Conservation (phyloP, 345 rosid species). For the Melaleuca alternifolia region DNA sequence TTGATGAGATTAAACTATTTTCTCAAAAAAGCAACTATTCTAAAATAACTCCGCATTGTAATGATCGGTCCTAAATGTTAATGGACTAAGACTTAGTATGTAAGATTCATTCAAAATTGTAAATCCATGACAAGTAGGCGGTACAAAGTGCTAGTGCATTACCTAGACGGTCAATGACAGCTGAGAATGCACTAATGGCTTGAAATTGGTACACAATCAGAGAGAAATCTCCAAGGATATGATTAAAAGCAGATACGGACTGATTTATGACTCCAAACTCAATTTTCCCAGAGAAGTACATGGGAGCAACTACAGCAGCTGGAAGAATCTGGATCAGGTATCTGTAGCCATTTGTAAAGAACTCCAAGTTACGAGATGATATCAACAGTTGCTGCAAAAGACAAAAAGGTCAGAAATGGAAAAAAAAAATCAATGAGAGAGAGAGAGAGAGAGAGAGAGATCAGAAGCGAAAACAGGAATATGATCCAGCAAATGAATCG, state of each 20-base stretch:
- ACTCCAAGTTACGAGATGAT: slow-evolving; percentile 92
- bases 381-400: slow-evolving; percentile 69
- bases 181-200: slow-evolving; percentile 93
- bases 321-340: slow-evolving; percentile 97
- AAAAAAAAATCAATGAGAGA: neutral
- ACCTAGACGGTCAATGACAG: slow-evolving; percentile 96
- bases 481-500: neutral
- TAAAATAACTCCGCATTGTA: neutral
- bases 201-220: slow-evolving; percentile 94
- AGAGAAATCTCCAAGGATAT: slow-evolving; percentile 89
- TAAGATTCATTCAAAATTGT: neutral
- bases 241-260: slow-evolving; percentile 95
- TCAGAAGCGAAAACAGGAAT: neutral
- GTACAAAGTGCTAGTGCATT: slow-evolving; percentile 7
- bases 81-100: neutral
- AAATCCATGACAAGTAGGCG: neutral
- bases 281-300: slow-evolving; percentile 94
- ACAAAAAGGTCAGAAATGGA: slow-evolving; percentile 2
- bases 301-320: slow-evolving; percentile 95
- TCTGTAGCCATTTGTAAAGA: slow-evolving; percentile 91
- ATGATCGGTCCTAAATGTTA: neutral
- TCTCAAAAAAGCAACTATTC: neutral
- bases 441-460: neutral
- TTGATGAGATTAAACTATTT: neutral
- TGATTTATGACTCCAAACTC: slow-evolving; percentile 99